phyloP scores from a whole-genome alignment of 1,139 yeast genomes.

The Diutina scorzettiae region DNA sequence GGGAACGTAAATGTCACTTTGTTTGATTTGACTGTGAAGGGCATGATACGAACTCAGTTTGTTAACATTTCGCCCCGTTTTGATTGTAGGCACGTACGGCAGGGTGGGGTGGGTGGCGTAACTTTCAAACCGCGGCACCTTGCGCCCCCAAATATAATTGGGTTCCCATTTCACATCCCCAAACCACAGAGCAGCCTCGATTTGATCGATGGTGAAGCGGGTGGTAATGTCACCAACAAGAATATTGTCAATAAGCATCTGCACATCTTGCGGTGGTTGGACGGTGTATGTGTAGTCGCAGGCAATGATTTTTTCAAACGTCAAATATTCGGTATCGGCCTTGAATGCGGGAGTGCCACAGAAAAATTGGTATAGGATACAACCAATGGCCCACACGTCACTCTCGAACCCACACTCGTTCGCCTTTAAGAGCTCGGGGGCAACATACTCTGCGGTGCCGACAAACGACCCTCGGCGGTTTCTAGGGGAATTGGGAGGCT shows the following conservation, averaged over 20 bases:
- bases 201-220: slow-evolving; percentile 20
- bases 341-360: slow-evolving; percentile 95
- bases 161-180: slow-evolving; percentile 31
- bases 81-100: slow-evolving; percentile 24
- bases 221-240: slow-evolving; percentile 36
- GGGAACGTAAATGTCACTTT: slow-evolving; percentile 14
- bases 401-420: slow-evolving; percentile 79
- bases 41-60: slow-evolving; percentile 31
- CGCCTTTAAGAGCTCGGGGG: slow-evolving; percentile 82
- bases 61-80: slow-evolving; percentile 27
- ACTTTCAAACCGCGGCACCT: slow-evolving; percentile 36
- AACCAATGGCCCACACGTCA: slow-evolving; percentile 96
- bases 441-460: slow-evolving; percentile 60
- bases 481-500: background rate
- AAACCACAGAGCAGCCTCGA: slow-evolving; percentile 23
- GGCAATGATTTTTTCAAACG: slow-evolving; percentile 85
- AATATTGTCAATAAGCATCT: slow-evolving; percentile 9
- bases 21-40: slow-evolving; percentile 29
- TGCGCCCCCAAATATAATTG: slow-evolving; percentile 31
- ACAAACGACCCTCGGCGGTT: slow-evolving; percentile 62
- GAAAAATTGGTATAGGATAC: slow-evolving; percentile 84
- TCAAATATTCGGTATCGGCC: slow-evolving; percentile 87
- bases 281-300: slow-evolving; percentile 65
- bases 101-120: slow-evolving; percentile 29
- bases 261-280: slow-evolving; percentile 8